A percentile compares a stretch with the other conserved stretches of the same genome.
Conservation (phyloP, 441 rosid genomes). For the Pelargonium fulgidum region DNA sequence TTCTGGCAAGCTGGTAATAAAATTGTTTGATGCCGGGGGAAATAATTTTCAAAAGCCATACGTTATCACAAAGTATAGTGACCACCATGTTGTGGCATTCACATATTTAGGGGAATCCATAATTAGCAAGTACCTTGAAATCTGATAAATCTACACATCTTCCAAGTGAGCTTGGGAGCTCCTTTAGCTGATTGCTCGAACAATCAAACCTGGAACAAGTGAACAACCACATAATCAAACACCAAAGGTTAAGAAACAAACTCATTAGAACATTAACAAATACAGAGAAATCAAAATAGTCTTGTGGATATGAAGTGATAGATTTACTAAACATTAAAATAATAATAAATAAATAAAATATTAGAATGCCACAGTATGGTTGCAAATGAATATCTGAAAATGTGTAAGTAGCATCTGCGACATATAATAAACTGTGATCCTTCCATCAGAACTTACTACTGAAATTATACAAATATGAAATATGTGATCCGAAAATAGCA, state of each 20-base stretch:
- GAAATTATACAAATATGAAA: background rate
- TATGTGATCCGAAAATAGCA: background rate
- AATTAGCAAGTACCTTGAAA: slow-evolving; percentile 53
- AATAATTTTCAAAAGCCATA: slow-evolving; percentile 11
- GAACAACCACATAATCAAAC: slow-evolving; percentile 20
- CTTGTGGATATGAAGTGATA: background rate
- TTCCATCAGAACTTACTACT: background rate
- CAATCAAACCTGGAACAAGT: slow-evolving; percentile 63
- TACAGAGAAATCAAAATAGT: background rate
- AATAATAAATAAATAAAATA: background rate
- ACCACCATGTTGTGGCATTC: background rate
- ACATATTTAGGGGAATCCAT: slow-evolving; percentile 2
- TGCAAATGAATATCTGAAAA: slow-evolving; percentile 1
- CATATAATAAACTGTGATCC: background rate
- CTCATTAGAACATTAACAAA: background rate
- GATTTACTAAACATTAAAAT: slow-evolving; percentile 1
- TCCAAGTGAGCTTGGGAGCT: slow-evolving; percentile 70
- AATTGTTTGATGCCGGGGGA: slow-evolving; percentile 69
- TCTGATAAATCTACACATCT: slow-evolving; percentile 67
- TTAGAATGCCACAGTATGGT: background rate
- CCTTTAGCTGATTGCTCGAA: slow-evolving; percentile 67
- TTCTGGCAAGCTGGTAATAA: slow-evolving; percentile 55
- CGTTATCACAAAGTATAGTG: slow-evolving; percentile 1
- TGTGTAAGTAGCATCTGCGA: background rate
- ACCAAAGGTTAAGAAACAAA: slow-evolving; percentile 1